phyloP scores from a whole-genome alignment of 2,329 filamentous ascomycete species.

The Dichotomopilus funicola region DNA sequence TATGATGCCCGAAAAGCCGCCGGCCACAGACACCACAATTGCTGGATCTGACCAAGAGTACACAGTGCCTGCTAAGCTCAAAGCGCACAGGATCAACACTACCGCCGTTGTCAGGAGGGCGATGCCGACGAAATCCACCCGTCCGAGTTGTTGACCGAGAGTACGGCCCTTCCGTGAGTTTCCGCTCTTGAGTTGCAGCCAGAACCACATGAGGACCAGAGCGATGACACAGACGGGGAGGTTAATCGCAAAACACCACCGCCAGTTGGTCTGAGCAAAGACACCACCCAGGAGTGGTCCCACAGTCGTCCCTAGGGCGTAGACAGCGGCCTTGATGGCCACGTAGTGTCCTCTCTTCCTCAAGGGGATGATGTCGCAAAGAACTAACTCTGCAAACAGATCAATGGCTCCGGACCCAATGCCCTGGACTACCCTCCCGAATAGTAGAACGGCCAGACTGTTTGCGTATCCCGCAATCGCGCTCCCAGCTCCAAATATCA shows the following conservation, averaged over 20 bases:
- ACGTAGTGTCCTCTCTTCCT: conserved; percentile 39
- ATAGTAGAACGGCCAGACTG: conserved; percentile 36
- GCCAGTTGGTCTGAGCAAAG: conserved; percentile 30
- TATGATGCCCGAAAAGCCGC: conserved; percentile 12
- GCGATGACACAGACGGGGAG: conserved; percentile 20
- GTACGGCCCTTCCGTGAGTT: conserved; percentile 5
- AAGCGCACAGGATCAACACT: conserved; percentile 19
- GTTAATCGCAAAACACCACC: conserved; percentile 36
- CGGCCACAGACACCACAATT: conserved; percentile 7
- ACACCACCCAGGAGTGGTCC: conserved; percentile 29
- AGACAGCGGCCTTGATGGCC: conserved; percentile 30
- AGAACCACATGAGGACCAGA: conserved; percentile 22
- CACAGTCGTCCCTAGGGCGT: conserved; percentile 30
- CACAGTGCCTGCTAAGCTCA: conserved; percentile 18
- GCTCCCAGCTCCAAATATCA: conserved; percentile 42
- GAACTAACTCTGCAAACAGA: conserved; percentile 34
- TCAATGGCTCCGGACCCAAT: conserved; percentile 36
- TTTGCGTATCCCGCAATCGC: conserved; percentile 38
- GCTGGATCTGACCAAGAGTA: conserved; percentile 15
- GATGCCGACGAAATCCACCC: conserved; percentile 21
- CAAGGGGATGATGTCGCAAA: conserved; percentile 44
- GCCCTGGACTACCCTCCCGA: conserved; percentile 37
- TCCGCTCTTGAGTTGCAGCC: conserved; percentile 20
- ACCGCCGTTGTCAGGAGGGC: conserved; percentile 18
- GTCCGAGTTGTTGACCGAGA: conserved; percentile 10